These are phyloP conservation scores for Pyrus betulifolia DNA, from an alignment of 306 rosid species.

Conservation along the genomic window DNA sequence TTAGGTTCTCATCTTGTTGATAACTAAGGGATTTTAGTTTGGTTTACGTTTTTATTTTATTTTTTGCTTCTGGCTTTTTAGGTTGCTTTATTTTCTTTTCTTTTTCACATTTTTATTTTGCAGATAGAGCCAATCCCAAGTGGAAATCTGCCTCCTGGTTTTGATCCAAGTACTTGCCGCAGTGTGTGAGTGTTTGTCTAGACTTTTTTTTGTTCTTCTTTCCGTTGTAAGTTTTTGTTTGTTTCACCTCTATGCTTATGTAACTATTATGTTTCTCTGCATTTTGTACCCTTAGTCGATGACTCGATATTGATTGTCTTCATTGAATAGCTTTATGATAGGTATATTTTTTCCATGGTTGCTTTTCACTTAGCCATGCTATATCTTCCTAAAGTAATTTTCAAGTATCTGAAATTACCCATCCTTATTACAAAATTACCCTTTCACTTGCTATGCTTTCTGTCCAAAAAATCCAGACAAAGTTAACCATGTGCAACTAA, in stretches of 20 bases:
- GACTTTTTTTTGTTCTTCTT: conserved; percentile 22
- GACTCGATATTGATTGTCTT: background rate
- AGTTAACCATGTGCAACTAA: background rate
- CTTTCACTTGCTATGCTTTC: background rate
- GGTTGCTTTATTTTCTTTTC: conserved; percentile 24
- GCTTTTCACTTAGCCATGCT: background rate
- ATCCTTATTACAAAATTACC: background rate
- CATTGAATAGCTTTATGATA: background rate
- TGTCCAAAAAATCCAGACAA: background rate
- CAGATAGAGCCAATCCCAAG: conserved; percentile 99
- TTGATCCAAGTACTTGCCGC: conserved; percentile 99
- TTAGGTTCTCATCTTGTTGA: conserved; percentile 22
- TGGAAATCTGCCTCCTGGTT: conserved; percentile 99
- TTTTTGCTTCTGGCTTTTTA: background rate
- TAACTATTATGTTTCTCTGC: background rate
- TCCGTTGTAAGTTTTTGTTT: background rate
- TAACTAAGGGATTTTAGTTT: conserved; percentile 9
- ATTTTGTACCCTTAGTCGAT: background rate
- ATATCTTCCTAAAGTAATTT: background rate
- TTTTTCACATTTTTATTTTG: conserved; percentile 57
- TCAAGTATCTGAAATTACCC: background rate
- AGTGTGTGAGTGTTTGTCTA: conserved; percentile 96
- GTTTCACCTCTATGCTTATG: conserved; percentile 18
- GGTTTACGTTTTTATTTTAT: conserved; percentile 17
- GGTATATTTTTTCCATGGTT: background rate